Percentiles rank a stretch among this genome's conserved stretches.
These are phyloP conservation scores for Alternaria sp. DNA, from an alignment of 2,329 filamentous ascomycete species.

Conservation along the genomic window DNA sequence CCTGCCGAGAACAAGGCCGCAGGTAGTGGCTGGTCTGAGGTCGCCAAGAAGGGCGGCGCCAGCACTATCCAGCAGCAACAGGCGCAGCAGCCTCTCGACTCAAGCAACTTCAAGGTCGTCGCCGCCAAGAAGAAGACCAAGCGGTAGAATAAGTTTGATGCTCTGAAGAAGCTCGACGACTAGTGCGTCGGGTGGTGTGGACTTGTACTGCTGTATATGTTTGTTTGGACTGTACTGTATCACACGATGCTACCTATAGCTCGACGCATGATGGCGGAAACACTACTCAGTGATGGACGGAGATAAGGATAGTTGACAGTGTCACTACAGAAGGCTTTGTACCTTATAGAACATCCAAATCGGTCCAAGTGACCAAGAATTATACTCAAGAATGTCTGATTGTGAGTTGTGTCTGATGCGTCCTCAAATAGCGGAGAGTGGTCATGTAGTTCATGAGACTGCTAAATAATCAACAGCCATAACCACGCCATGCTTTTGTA, in stretches of 20 bases:
- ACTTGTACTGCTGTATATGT: background rate
- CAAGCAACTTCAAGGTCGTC: slow-evolving; percentile 85
- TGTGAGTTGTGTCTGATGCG: background rate
- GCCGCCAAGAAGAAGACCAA: slow-evolving; percentile 86
- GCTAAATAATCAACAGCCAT: background rate
- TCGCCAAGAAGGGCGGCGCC: slow-evolving; percentile 92
- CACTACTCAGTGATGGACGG: background rate
- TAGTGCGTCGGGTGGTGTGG: background rate
- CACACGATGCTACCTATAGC: background rate
- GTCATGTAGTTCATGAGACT: background rate
- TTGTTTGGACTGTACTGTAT: background rate
- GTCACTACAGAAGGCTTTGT: background rate
- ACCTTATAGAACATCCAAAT: background rate
- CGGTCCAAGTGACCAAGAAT: background rate
- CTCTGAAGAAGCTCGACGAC: background rate
- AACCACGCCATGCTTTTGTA: fast-evolving
- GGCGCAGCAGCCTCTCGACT: slow-evolving; percentile 47
- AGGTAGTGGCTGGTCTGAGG: slow-evolving; percentile 88
- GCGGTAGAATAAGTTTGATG: slow-evolving; percentile 30
- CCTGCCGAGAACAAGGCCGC: slow-evolving; percentile 51
- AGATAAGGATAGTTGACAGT: background rate
- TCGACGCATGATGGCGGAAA: background rate
- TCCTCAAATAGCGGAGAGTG: background rate
- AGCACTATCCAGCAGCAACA: slow-evolving; percentile 48
- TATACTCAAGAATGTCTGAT: too few species aligned